Evolutionary conservation across 805 yeast genomes (phyloP).

Genomic region (Metahyphopichia silvanorum): DNA sequence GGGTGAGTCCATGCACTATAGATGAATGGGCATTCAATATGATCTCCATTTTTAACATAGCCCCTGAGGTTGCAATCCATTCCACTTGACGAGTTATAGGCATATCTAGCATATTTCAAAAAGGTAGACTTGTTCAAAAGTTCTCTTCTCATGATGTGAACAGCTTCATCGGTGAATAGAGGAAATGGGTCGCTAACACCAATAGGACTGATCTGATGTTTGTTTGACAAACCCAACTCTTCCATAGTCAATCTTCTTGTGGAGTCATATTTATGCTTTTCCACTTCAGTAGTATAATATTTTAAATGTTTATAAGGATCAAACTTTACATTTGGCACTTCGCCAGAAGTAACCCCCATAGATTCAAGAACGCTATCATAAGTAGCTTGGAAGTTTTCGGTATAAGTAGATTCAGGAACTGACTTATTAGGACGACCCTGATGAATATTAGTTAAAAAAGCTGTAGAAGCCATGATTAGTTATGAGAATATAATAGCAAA

Average conservation of each 20-base stretch:
- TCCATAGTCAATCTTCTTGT: conserved; percentile 40
- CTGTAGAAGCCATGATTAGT: conserved; percentile 1
- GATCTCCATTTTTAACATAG: conserved; percentile 33
- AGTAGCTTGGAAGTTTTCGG: conserved; percentile 27
- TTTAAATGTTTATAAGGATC: conserved; percentile 32
- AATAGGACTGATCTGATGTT: conserved; percentile 48
- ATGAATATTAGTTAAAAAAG: conserved; percentile 12
- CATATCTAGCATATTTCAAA: conserved; percentile 40
- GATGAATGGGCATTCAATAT: conserved; percentile 45
- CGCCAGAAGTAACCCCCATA: not conserved
- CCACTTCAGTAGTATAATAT: conserved; percentile 20
- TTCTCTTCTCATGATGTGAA: conserved; percentile 57
- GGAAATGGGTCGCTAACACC: conserved; percentile 63
- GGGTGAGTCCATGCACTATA: conserved; percentile 60
- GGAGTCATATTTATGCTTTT: conserved; percentile 12
- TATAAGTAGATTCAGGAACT: conserved; percentile 30
- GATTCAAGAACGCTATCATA: conserved; percentile 10
- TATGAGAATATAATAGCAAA: too few species aligned
- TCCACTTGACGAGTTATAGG: conserved; percentile 45
- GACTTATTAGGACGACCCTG: conserved; percentile 36
- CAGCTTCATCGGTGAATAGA: conserved; percentile 57
- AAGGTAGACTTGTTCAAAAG: conserved; percentile 46
- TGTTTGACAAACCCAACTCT: conserved; percentile 46
- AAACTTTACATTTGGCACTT: conserved; percentile 13
- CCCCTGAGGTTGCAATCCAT: conserved; percentile 52